These are phyloP conservation scores for Prunus mume DNA, from an alignment of 306 rosid genomes.

Conservation along the genomic window DNA sequence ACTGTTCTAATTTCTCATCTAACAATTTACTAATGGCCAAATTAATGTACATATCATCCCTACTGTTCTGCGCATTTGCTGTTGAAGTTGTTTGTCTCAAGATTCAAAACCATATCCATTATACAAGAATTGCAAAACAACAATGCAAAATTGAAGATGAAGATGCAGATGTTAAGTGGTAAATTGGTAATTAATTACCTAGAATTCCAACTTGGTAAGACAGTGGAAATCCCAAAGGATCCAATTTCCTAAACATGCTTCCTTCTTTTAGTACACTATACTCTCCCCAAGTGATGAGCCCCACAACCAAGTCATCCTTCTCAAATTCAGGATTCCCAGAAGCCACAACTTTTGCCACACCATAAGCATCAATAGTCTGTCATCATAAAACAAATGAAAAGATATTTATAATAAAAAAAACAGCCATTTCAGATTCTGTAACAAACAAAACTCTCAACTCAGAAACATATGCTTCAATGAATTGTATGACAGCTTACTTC, in stretches of 20 bases:
- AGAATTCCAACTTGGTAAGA: slow-evolving; percentile 59
- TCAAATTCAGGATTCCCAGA: slow-evolving; percentile 53
- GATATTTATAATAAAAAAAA: background rate
- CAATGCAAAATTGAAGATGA: background rate
- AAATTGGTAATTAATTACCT: slow-evolving; percentile 33
- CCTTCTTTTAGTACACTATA: slow-evolving; percentile 49
- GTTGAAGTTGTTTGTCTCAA: no score
- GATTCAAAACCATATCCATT: no score
- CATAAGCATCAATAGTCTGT: slow-evolving; percentile 51
- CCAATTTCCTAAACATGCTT: slow-evolving; percentile 49
- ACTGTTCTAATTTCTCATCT: no score
- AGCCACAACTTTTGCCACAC: slow-evolving; percentile 56
- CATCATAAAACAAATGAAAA: background rate
- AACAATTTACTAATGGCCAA: no score
- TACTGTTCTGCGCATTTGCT: no score
- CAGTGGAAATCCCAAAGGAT: slow-evolving; percentile 53
- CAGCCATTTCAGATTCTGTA: background rate
- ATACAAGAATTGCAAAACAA: no score
- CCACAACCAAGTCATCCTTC: slow-evolving; percentile 66
- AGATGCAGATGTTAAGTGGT: background rate
- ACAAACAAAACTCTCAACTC: background rate
- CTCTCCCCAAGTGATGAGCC: slow-evolving; percentile 69
- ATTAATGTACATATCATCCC: no score
- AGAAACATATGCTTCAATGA: background rate
- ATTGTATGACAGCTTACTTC: slow-evolving; percentile 27